Conservation (phyloP, 2,329 filamentous ascomycete species). For the Talaromyces rugulosus region DNA sequence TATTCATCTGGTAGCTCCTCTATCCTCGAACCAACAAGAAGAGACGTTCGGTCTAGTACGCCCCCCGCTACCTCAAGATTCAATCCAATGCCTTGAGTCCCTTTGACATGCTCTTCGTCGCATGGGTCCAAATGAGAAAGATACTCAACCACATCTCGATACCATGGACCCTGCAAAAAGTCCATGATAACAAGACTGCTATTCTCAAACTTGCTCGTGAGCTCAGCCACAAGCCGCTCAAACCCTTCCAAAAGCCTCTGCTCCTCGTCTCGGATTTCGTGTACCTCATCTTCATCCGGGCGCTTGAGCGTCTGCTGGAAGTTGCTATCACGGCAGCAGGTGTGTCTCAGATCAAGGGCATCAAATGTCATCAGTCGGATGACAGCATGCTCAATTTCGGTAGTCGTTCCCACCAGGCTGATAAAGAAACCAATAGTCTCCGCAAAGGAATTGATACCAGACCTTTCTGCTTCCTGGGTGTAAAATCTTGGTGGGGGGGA, state of each 20-base stretch:
- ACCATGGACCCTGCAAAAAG: neutral
- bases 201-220: neutral
- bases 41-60: neutral
- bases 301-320: neutral
- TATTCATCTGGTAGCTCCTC: neutral
- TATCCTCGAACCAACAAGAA: neutral
- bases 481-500: neutral
- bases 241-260: neutral
- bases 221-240: neutral
- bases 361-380: neutral
- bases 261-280: neutral
- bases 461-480: neutral
- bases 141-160: neutral
- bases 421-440: neutral
- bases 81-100: neutral
- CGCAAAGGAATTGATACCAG: neutral
- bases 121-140: neutral
- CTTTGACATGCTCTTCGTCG: neutral
- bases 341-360: neutral
- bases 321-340: neutral
- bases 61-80: neutral
- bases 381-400: neutral
- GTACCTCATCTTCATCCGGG: neutral
- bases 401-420: neutral
- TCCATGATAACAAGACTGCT: neutral